Evolutionary conservation across 345 rosid genomes (phyloP).

Genomic region (Conringia planisiliqua): DNA sequence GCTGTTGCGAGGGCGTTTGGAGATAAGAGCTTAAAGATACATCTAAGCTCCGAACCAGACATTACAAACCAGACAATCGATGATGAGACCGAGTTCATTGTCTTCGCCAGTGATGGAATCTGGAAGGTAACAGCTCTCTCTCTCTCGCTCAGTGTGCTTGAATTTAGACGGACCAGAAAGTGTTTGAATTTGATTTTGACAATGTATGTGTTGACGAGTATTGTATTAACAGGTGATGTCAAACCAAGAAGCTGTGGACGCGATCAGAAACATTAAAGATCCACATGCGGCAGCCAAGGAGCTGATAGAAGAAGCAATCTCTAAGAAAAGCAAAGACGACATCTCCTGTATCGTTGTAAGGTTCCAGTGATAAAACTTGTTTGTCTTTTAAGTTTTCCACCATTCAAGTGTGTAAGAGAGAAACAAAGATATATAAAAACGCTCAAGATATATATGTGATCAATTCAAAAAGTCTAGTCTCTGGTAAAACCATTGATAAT

Average conservation of each 20-base stretch:
- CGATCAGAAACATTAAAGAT: conserved; percentile 56
- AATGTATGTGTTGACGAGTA: neutral
- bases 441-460: neutral
- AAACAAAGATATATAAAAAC: neutral
- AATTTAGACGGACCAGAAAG: neutral
- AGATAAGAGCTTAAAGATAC: conserved; percentile 75
- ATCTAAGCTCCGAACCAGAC: conserved; percentile 85
- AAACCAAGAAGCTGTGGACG: conserved; percentile 76
- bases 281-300: conserved; percentile 64
- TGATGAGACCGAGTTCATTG: conserved; percentile 49
- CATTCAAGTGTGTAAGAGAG: neutral
- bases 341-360: conserved; percentile 85
- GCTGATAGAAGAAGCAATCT: conserved; percentile 63
- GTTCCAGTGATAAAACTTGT: conserved; percentile 35
- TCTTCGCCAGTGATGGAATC: conserved; percentile 89
- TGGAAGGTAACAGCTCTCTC: conserved; percentile 56
- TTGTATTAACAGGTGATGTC: conserved; percentile 57
- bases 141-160: neutral
- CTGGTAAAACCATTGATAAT: neutral
- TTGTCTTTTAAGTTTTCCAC: neutral
- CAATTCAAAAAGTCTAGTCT: neutral
- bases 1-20: conserved; percentile 97
- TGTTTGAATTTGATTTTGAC: neutral
- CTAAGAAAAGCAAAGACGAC: conserved; percentile 76
- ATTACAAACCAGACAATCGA: conserved; percentile 36